phyloP scores from a whole-genome alignment of 2,329 filamentous ascomycete species.

The Calonectria henricotiae region DNA sequence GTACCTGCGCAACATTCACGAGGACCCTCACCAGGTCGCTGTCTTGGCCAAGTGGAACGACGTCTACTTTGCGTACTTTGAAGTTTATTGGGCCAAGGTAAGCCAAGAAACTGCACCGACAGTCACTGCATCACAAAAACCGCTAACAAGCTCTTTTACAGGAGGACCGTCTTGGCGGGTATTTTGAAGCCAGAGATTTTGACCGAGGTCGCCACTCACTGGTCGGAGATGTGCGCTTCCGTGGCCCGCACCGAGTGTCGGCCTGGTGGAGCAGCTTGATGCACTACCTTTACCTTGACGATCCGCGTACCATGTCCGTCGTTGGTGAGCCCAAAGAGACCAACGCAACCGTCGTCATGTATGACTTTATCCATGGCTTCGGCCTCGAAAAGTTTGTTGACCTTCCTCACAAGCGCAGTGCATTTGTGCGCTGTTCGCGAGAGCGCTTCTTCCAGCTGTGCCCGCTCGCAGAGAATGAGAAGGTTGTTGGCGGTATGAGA shows the following conservation, averaged over 20 bases:
- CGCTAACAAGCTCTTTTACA: conserved; percentile 47
- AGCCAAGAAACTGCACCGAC: neutral
- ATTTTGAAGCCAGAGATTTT: conserved; percentile 71
- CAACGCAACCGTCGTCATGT: conserved; percentile 79
- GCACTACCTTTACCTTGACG: conserved; percentile 76
- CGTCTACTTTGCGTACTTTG: conserved; percentile 82
- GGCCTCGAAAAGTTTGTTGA: conserved; percentile 82
- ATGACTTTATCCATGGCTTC: conserved; percentile 83
- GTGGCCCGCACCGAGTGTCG: conserved; percentile 73
- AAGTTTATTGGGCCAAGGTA: conserved; percentile 83
- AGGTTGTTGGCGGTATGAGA: conserved; percentile 69
- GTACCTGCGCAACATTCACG: conserved; percentile 79
- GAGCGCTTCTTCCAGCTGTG: conserved; percentile 81
- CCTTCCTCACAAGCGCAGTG: conserved; percentile 80
- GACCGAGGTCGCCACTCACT: conserved; percentile 74
- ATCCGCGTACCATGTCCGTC: conserved; percentile 71
- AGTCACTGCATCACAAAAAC: neutral
- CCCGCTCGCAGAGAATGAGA: conserved; percentile 72
- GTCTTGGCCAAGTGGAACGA: conserved; percentile 82
- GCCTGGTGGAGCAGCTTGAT: conserved; percentile 76
- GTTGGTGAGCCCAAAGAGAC: conserved; percentile 82
- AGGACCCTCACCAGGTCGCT: conserved; percentile 81
- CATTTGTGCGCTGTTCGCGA: conserved; percentile 76
- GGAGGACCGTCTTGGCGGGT: conserved; percentile 72
- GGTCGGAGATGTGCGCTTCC: conserved; percentile 73